Conservation (phyloP, 176 grass and related monocot species). For the Eleusine coracana region DNA sequence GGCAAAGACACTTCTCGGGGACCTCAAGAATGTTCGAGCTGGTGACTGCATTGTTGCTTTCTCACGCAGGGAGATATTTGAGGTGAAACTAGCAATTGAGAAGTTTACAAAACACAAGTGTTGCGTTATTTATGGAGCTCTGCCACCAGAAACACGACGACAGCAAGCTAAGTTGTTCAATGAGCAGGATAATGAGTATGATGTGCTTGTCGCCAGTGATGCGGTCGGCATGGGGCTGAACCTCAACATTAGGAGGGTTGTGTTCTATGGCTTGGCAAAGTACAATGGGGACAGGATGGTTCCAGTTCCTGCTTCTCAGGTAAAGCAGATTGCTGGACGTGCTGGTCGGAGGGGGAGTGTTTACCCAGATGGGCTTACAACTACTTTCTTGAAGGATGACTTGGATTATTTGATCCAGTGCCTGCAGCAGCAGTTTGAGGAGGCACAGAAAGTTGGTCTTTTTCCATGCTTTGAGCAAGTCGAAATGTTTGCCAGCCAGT, state of each 20-base stretch:
- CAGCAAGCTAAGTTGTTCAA: constrained; percentile 89
- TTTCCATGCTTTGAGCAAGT: constrained; percentile 97
- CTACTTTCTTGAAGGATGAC: constrained; percentile 81
- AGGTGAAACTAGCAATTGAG: constrained; percentile 92
- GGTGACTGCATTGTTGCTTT: constrained; percentile 89
- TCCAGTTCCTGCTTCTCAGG: constrained; percentile 76
- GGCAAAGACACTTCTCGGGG: constrained; percentile 74
- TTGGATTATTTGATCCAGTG: constrained; percentile 92
- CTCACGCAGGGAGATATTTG: constrained; percentile 88
- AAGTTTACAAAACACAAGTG: constrained; percentile 96
- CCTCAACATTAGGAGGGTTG: constrained; percentile 93
- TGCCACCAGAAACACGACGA: constrained; percentile 85
- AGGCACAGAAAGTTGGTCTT: constrained; percentile 72
- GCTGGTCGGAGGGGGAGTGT: constrained; percentile 88
- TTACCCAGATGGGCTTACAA: constrained; percentile 87
- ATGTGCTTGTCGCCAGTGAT: constrained; percentile 90
- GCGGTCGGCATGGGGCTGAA: constrained; percentile 94
- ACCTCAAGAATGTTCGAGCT: constrained; percentile 75
- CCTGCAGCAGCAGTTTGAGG: constrained; percentile 81
- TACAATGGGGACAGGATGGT: constrained; percentile 91
- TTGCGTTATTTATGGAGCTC: constrained; percentile 87
- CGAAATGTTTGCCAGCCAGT: constrained; percentile 88
- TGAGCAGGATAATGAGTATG: constrained; percentile 84
- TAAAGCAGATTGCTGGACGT: constrained; percentile 94
- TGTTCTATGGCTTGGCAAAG: constrained; percentile 75